Evolutionary conservation across 2,329 filamentous ascomycete species (phyloP).

Genomic region (Neodidymelliopsis sp.): DNA sequence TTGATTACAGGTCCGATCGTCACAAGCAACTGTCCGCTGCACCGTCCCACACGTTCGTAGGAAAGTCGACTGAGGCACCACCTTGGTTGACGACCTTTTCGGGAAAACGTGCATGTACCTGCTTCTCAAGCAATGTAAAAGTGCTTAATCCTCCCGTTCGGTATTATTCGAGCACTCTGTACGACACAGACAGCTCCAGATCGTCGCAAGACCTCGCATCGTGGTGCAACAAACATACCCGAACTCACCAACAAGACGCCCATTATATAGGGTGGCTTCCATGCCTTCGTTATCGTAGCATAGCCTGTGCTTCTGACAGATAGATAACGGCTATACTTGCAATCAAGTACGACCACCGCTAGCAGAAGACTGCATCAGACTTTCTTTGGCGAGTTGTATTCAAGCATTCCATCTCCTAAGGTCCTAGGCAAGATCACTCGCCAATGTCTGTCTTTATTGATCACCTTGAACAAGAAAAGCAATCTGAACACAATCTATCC

Average conservation of each 20-base stretch:
- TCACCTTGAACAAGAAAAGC: constrained; percentile 6
- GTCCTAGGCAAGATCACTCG: too few species aligned
- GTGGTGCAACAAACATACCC: constrained; percentile 8
- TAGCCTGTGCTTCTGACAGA: constrained; percentile 1
- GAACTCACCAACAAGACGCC: constrained; percentile 8
- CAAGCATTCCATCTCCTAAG: too few species aligned
- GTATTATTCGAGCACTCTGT: constrained; percentile 10
- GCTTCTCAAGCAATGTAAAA: constrained; percentile 12
- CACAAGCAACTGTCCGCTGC: not conserved
- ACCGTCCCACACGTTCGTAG: not conserved
- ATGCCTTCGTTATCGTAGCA: constrained; percentile 15
- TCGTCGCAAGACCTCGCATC: constrained; percentile 14
- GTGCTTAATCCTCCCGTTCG: constrained; percentile 8
- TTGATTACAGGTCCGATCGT: constrained; percentile 1
- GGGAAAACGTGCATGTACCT: constrained; percentile 21
- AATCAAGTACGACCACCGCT: not conserved
- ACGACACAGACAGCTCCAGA: constrained; percentile 22
- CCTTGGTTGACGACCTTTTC: constrained; percentile 8
- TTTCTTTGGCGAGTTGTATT: too few species aligned
- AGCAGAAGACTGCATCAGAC: not conserved
- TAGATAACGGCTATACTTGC: constrained; percentile 10
- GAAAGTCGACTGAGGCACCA: constrained; percentile 4
- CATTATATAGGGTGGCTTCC: constrained; percentile 10
- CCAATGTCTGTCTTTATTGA: too few species aligned
- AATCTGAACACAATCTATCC: constrained; percentile 2